These are phyloP conservation scores for Brassica nigra DNA, from an alignment of 345 rosid species.

Conservation along the genomic window DNA sequence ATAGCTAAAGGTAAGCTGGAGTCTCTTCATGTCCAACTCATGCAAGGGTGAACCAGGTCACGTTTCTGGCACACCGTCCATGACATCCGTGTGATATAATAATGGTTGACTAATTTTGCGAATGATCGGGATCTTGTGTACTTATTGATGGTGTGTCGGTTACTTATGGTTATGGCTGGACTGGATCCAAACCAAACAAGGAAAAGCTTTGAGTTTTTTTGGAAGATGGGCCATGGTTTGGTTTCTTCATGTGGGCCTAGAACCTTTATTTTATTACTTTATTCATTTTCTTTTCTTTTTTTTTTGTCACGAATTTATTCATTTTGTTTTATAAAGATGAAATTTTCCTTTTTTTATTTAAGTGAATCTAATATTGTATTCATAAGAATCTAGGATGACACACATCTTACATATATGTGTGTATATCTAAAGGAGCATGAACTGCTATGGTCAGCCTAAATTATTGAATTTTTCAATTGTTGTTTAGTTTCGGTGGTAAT, in stretches of 20 bases:
- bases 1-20: conserved; percentile 12
- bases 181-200: not conserved
- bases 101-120: not conserved
- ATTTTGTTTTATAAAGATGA: not conserved
- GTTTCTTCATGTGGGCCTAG: not conserved
- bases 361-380: too few species aligned
- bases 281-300: not conserved
- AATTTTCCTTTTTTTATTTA: too few species aligned
- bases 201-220: not conserved
- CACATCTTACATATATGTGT: not conserved
- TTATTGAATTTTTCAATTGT: not conserved
- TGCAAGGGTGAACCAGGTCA: not conserved
- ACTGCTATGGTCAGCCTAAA: not conserved
- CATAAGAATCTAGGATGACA: not conserved
- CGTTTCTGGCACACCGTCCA: not conserved
- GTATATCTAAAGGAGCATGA: not conserved
- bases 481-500: not conserved
- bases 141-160: not conserved
- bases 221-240: not conserved
- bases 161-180: not conserved
- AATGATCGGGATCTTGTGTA: not conserved
- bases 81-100: not conserved
- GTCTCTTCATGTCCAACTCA: conserved; percentile 13
- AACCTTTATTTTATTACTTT: not conserved
- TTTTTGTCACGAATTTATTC: not conserved